Conservation (phyloP, 1,139 yeast species). For the Protomyces inouyei region DNA sequence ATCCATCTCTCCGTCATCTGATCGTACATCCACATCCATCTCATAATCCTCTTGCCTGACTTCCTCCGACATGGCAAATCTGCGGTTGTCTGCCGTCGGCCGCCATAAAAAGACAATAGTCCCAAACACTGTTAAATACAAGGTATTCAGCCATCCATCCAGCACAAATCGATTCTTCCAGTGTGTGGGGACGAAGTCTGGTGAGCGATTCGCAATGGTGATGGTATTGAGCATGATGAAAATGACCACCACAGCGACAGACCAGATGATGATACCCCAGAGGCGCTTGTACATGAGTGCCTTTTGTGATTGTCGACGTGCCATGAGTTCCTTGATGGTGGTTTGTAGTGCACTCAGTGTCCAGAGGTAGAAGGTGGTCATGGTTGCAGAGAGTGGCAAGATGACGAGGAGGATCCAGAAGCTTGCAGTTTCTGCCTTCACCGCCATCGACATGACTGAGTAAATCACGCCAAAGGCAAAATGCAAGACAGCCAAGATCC, state of each 20-base stretch:
- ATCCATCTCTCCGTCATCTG: constrained; percentile 3
- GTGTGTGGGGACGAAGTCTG: constrained; percentile 74
- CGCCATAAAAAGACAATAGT: constrained; percentile 92
- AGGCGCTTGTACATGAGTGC: constrained; percentile 76
- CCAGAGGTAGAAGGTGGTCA: constrained; percentile 68
- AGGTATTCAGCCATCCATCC: constrained; percentile 93
- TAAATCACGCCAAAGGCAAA: constrained; percentile 64
- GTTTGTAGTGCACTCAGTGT: constrained; percentile 66
- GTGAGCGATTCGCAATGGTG: constrained; percentile 66
- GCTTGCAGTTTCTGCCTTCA: constrained; percentile 46
- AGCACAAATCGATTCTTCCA: constrained; percentile 88
- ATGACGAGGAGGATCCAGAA: constrained; percentile 42
- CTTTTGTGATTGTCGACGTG: constrained; percentile 89
- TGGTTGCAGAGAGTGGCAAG: constrained; percentile 65
- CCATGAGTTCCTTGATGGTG: constrained; percentile 64
- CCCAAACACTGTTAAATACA: constrained; percentile 77
- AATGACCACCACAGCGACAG: constrained; percentile 54
- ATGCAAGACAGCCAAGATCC: constrained; percentile 67
- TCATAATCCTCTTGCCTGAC: constrained; percentile 58
- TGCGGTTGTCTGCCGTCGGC: constrained; percentile 90
- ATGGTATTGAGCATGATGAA: constrained; percentile 71
- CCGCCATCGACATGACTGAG: constrained; percentile 62
- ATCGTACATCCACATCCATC: constrained; percentile 14
- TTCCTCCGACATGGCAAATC: constrained; percentile 92
- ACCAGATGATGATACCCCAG: constrained; percentile 66